These are phyloP conservation scores for Exophiala phaeomuriformis DNA, from an alignment of 2,329 filamentous ascomycete species.

Conservation along the genomic window DNA sequence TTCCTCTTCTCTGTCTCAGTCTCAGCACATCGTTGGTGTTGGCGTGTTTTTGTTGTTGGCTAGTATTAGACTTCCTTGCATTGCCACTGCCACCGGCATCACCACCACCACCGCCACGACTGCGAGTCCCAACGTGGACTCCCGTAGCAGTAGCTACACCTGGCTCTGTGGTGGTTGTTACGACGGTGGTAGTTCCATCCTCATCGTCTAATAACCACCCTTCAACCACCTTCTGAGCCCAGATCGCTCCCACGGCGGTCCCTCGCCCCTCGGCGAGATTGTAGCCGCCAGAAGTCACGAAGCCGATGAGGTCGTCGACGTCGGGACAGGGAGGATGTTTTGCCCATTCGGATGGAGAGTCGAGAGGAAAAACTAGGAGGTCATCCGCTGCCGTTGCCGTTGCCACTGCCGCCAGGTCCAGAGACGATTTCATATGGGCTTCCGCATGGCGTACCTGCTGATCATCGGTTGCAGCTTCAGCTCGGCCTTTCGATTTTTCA, in stretches of 20 bases:
- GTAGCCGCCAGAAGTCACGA: conserved; percentile 80
- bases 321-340: conserved; percentile 55
- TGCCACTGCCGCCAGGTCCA: no score
- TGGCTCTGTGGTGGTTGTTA: no score
- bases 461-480: no score
- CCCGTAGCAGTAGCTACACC: no score
- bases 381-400: not conserved
- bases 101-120: no score
- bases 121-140: no score
- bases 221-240: conserved; percentile 51
- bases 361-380: not conserved
- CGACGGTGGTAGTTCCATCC: no score
- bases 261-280: conserved; percentile 69
- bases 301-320: conserved; percentile 73
- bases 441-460: no score
- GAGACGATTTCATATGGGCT: no score
- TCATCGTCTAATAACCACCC: conserved; percentile 28
- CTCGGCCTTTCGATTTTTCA: conserved; percentile 29
- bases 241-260: conserved; percentile 65
- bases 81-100: no score
- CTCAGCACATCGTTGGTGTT: not conserved
- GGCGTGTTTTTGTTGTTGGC: no score
- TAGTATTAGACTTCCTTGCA: no score
- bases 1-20: conserved; percentile 24
- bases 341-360: conserved; percentile 11